Percentiles rank a stretch among this genome's conserved stretches.
phyloP scores from a whole-genome alignment of 2,329 filamentous ascomycete species.

The Colletotrichum kahawae region DNA sequence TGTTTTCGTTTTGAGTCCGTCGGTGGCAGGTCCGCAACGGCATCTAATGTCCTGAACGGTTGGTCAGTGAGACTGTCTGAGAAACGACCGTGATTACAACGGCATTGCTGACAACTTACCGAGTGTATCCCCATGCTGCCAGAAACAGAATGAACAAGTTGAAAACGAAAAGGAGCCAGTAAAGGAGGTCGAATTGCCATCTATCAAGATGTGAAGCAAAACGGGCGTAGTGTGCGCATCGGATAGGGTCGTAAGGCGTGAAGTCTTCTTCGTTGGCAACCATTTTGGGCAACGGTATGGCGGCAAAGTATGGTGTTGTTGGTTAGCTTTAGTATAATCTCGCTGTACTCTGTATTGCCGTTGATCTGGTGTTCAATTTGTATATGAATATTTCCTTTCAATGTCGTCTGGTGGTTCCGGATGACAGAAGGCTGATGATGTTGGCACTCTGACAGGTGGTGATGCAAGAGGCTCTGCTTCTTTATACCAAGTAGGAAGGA shows the following conservation, averaged over 20 bases:
- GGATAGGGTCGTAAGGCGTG: conserved; percentile 20
- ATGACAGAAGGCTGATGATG: conserved; percentile 2
- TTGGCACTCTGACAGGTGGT: not conserved
- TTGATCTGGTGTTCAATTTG: not conserved
- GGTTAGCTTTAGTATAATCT: not conserved
- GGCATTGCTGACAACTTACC: conserved; percentile 31
- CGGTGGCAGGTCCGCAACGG: conserved; percentile 33
- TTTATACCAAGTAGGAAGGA: conserved; percentile 10
- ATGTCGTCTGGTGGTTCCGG: conserved; percentile 3
- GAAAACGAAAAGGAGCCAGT: conserved; percentile 50
- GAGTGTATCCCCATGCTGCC: conserved; percentile 45
- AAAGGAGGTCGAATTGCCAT: conserved; percentile 49
- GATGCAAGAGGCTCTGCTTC: conserved; percentile 21
- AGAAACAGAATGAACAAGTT: conserved; percentile 50
- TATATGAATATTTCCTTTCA: not conserved
- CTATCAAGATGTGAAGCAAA: conserved; percentile 48
- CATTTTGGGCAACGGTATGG: not conserved
- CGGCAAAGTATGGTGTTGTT: not conserved
- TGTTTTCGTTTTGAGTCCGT: conserved; percentile 40
- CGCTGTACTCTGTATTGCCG: not conserved
- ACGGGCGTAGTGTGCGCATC: conserved; percentile 45
- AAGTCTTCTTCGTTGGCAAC: conserved; percentile 10
- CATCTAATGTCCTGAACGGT: conserved; percentile 38
- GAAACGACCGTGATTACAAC: not conserved
- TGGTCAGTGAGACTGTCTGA: not conserved